A percentile compares a stretch with the other conserved stretches of the same genome.
Conservation (phyloP, 2,329 filamentous ascomycete species). For the Fusarium newnesense region DNA sequence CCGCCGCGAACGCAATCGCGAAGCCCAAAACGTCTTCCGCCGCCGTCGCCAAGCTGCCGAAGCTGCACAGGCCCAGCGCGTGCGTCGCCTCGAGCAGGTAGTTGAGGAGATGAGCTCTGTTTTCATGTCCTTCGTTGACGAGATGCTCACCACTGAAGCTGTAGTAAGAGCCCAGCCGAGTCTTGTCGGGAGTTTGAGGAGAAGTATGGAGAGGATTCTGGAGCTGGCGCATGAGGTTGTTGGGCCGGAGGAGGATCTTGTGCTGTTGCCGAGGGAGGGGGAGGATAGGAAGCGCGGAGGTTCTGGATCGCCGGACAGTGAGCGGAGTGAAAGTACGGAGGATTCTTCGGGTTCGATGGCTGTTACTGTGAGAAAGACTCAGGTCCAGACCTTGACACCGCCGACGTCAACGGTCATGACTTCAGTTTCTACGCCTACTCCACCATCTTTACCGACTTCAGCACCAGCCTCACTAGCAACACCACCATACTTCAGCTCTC, state of each 20-base stretch:
- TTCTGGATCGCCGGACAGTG: conserved; percentile 14
- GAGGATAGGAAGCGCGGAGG: not conserved
- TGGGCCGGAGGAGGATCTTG: conserved; percentile 37
- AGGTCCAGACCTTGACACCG: not conserved
- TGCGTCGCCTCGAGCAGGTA: conserved; percentile 42
- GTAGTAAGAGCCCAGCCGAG: conserved; percentile 33
- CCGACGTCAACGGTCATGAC: not conserved
- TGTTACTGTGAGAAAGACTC: conserved; percentile 6
- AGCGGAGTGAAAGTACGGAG: conserved; percentile 15
- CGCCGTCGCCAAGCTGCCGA: conserved; percentile 44
- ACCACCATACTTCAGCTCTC: conserved; percentile 4
- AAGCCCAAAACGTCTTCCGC: conserved; percentile 46
- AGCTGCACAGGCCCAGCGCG: conserved; percentile 40
- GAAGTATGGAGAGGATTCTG: conserved; percentile 37
- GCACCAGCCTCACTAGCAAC: not conserved
- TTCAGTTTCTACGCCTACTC: not conserved
- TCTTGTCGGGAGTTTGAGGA: conserved; percentile 33
- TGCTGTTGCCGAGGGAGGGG: conserved; percentile 10
- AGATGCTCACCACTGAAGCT: conserved; percentile 42
- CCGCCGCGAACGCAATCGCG: conserved; percentile 44
- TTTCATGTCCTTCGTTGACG: conserved; percentile 44
- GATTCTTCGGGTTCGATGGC: conserved; percentile 12
- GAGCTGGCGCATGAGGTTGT: conserved; percentile 42
- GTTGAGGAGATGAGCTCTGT: conserved; percentile 46
- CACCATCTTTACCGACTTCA: not conserved